phyloP scores from a whole-genome alignment of 208 protist species.

The Naegleria gruberi region DNA sequence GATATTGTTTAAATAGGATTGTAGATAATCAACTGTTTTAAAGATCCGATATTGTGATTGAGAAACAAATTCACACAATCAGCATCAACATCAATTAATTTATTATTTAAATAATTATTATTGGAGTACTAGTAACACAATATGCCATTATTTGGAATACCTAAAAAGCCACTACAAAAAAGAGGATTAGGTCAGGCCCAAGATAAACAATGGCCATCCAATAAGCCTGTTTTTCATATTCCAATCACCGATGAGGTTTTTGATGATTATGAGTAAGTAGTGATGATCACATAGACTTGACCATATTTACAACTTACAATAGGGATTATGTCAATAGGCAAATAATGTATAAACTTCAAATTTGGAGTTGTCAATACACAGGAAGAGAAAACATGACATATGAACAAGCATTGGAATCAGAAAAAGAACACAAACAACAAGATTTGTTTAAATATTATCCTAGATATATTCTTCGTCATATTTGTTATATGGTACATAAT shows the following conservation, averaged over 20 bases:
- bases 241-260: not conserved
- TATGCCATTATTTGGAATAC: not conserved
- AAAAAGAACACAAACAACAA: not conserved
- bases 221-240: not conserved
- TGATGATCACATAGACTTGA: not conserved
- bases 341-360: slow-evolving; percentile 5
- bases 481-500: not conserved
- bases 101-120: not conserved
- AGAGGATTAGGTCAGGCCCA: not conserved
- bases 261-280: slow-evolving; percentile 14
- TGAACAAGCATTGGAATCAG: not conserved
- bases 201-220: not conserved
- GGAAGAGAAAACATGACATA: not conserved
- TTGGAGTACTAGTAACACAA: not conserved
- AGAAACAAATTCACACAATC: too few relatives aligned
- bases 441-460: not conserved
- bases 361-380: not conserved
- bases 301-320: not conserved
- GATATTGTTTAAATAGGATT: too few relatives aligned
- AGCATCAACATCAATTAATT: not conserved
- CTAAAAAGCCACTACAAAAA: not conserved
- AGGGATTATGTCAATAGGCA: slow-evolving; percentile 9
- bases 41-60: too few relatives aligned
- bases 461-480: not conserved
- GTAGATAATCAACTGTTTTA: too few relatives aligned